A percentile compares a stretch with the other conserved stretches of the same genome.
These are phyloP conservation scores for Mortierella polycephala DNA, from an alignment of 371 early-diverging fungal genomes.

Conservation along the genomic window DNA sequence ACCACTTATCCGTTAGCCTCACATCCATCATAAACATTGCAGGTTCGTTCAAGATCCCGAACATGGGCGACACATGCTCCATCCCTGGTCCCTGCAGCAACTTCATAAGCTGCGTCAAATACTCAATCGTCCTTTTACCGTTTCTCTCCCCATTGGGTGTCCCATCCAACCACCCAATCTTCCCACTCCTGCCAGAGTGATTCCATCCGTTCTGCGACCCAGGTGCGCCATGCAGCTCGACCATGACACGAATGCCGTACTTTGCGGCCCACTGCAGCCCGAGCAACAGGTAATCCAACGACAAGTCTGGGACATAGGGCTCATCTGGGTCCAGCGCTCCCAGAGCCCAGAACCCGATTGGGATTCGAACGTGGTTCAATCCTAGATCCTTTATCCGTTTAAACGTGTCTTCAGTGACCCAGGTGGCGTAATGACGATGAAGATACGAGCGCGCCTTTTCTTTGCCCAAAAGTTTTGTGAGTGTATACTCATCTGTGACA, in stretches of 20 bases:
- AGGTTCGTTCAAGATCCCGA: slow-evolving; percentile 64
- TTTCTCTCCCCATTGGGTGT: slow-evolving; percentile 45
- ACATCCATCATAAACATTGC: slow-evolving; percentile 49
- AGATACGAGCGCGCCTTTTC: slow-evolving; percentile 63
- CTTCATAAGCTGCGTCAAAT: slow-evolving; percentile 54
- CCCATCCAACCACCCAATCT: slow-evolving; percentile 60
- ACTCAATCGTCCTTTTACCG: slow-evolving; percentile 52
- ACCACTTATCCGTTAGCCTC: slow-evolving; percentile 25
- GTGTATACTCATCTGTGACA: slow-evolving; percentile 71
- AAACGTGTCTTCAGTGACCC: slow-evolving; percentile 79
- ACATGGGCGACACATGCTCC: slow-evolving; percentile 61
- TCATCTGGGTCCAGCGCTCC: slow-evolving; percentile 57
- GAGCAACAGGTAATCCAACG: slow-evolving; percentile 65
- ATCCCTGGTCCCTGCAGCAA: slow-evolving; percentile 62
- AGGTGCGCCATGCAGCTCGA: slow-evolving; percentile 81
- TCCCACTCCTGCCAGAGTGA: slow-evolving; percentile 65
- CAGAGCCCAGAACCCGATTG: slow-evolving; percentile 82
- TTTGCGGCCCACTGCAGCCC: slow-evolving; percentile 76
- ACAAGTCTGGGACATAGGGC: slow-evolving; percentile 70
- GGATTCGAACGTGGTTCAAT: slow-evolving; percentile 81
- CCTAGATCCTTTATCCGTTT: slow-evolving; percentile 69
- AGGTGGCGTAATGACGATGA: slow-evolving; percentile 69
- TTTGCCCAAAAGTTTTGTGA: slow-evolving; percentile 69
- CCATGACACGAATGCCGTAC: slow-evolving; percentile 75
- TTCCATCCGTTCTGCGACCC: slow-evolving; percentile 86